A percentile compares a stretch with the other conserved stretches of the same genome.
These are phyloP conservation scores for Neonectria sp. DNA, from an alignment of 2,329 filamentous ascomycete genomes.

Conservation along the genomic window DNA sequence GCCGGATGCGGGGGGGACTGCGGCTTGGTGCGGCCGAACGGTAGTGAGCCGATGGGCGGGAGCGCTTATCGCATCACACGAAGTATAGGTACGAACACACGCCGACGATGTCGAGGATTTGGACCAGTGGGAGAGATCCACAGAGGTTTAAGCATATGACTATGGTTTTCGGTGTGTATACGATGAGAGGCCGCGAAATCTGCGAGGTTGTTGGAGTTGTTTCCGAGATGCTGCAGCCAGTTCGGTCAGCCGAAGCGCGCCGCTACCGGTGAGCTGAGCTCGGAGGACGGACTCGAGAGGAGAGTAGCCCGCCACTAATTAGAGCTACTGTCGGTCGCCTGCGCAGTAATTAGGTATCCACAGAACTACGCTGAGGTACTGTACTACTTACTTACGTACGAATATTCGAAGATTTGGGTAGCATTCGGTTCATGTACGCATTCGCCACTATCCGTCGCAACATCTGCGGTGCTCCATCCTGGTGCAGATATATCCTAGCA, in stretches of 20 bases:
- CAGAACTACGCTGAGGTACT: neutral
- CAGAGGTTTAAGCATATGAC: neutral
- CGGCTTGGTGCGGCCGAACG: slow-evolving; percentile 38
- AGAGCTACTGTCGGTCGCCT: neutral
- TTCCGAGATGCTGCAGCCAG: neutral
- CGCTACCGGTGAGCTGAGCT: slow-evolving; percentile 24
- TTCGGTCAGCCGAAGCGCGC: slow-evolving; percentile 14
- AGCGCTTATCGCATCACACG: slow-evolving; percentile 33
- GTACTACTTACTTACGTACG: neutral
- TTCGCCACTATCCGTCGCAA: slow-evolving; percentile 5
- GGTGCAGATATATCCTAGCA: neutral
- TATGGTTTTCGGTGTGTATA: neutral
- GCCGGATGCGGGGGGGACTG: slow-evolving; percentile 44
- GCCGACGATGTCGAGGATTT: neutral
- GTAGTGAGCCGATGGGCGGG: slow-evolving; percentile 24
- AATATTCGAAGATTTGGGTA: neutral
- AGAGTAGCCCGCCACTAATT: neutral
- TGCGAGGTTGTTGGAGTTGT: slow-evolving; percentile 3
- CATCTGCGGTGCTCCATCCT: neutral
- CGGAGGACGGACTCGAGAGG: neutral
- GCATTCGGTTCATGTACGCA: neutral
- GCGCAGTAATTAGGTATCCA: neutral
- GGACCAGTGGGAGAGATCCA: neutral
- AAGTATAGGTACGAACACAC: neutral
- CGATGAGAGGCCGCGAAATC: slow-evolving; percentile 1